Base-by-base conservation (phyloP, 495 filamentous ascomycete species). In the Letharia lupina region DNA sequence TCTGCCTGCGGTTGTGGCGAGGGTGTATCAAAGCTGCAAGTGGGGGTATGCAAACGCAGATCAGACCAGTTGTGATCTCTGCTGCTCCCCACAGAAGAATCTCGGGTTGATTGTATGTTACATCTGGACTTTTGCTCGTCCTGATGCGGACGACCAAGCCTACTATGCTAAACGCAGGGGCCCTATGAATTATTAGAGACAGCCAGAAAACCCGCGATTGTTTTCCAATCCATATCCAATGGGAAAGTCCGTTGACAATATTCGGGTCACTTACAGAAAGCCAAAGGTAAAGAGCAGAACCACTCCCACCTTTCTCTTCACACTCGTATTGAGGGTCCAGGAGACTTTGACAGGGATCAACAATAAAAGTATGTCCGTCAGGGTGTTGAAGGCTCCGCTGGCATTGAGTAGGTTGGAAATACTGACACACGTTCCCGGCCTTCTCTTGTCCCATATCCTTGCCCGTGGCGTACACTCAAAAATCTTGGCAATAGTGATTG, bases 341-440 rank as follows among this genome's bases (percentile, higher is more conserved):
- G 77, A 73, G 42, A 70, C 71, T 37, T 73, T 66, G 7, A 76
- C 71, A 0, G 77, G 77, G 4, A 80, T 50, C 2, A 77, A 48
- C 31, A 80, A 66, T 20, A 80, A 73, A n/a, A 75, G n/a, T 20
- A 75, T 64, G 62, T 80, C 77, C 0, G 77, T 76, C 2, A 73
- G 6, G 15, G 72, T 73, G 62, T 80, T 80, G 70, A 78, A 75
- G 1, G 70, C 48, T 0, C 77, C 73, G 33, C 72, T 77, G 28
- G 72, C 70, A 31, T 74, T 67, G 33, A 80, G 72, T 6, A 75
- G 61, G 11, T 64, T 66, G 15, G 72, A 66, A n/a, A 74, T 66
- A 52, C 75, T 68, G 60, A 77, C 63, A 41, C 76, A 78, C 12
- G 50, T 70, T 16, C 76, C 76, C 18, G 70, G 68, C 20, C 67